Percentiles rank a stretch among this genome's conserved stretches.
These are phyloP conservation scores for Decorospora gaudefroyi DNA, from an alignment of 2,329 filamentous ascomycete genomes.

Conservation along the genomic window DNA sequence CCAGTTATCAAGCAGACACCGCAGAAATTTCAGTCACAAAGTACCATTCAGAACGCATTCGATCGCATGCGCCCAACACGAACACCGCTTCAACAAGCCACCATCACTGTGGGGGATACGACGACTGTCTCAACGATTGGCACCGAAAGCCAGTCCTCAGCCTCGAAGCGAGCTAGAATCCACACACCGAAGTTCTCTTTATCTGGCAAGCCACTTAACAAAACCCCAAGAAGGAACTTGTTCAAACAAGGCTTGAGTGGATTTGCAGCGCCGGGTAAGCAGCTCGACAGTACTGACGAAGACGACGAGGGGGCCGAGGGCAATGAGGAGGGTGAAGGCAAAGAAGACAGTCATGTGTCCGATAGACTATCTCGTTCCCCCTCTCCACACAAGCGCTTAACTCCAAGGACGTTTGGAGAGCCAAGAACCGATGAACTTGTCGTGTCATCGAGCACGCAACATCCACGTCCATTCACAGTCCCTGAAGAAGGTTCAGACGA, in stretches of 20 bases:
- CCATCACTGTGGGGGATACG: constrained; percentile 72
- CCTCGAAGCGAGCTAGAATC: constrained; percentile 55
- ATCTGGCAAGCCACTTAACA: constrained; percentile 33
- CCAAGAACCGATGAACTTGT: constrained; percentile 23
- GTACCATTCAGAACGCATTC: constrained; percentile 63
- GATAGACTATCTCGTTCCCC: constrained; percentile 22
- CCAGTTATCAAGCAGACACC: constrained; percentile 38
- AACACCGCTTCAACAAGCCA: constrained; percentile 66
- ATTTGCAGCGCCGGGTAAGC: constrained; percentile 61
- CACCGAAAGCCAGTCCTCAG: constrained; percentile 47
- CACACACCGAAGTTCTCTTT: constrained; percentile 47
- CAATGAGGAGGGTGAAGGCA: constrained; percentile 16
- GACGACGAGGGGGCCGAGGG: constrained; percentile 12
- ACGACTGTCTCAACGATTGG: constrained; percentile 70
- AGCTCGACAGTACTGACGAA: constrained; percentile 42
- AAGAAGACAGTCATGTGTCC: constrained; percentile 27
- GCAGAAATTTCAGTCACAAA: constrained; percentile 41
- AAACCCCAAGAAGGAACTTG: constrained; percentile 38
- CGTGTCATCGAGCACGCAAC: constrained; percentile 22
- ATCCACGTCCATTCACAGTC: background rate
- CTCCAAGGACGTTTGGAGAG: constrained; percentile 17
- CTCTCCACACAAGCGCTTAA: constrained; percentile 17
- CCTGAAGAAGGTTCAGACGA: constrained; percentile 9
- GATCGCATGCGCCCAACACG: constrained; percentile 68
- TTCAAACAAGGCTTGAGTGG: constrained; percentile 55